Evolutionary conservation across 805 yeast species (phyloP).

Genomic region (Teunomyces aglyptinius): DNA sequence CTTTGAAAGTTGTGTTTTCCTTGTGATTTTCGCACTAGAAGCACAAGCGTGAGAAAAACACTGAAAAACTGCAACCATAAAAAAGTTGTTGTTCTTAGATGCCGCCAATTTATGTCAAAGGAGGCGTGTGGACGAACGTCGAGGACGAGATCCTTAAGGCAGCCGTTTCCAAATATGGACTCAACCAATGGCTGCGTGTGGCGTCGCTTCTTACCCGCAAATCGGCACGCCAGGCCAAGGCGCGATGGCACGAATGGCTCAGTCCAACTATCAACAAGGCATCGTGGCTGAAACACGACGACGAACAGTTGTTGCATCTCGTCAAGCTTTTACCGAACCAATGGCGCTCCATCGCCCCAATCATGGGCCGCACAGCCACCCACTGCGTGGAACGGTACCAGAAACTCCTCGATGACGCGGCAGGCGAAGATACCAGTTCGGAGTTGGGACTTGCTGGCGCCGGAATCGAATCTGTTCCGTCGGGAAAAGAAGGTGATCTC

Average conservation of each 20-base stretch:
- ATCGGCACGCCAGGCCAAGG: conserved; percentile 87
- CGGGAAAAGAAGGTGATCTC: conserved; percentile 54
- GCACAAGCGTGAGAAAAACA: background rate
- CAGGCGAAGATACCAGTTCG: conserved; percentile 24
- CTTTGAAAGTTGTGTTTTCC: background rate
- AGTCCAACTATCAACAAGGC: conserved; percentile 65
- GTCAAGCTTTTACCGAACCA: conserved; percentile 82
- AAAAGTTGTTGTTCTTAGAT: conserved; percentile 10
- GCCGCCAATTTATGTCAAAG: conserved; percentile 72
- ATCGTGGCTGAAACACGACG: conserved; percentile 77
- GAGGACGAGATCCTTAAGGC: conserved; percentile 87
- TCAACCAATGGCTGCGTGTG: conserved; percentile 92
- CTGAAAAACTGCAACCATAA: background rate
- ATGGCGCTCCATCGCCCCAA: conserved; percentile 88
- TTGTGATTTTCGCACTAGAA: background rate
- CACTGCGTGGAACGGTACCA: conserved; percentile 86
- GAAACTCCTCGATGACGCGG: conserved; percentile 55
- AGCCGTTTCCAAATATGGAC: conserved; percentile 89
- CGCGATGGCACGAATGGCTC: conserved; percentile 88
- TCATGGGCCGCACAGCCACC: conserved; percentile 80
- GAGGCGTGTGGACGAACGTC: conserved; percentile 86
- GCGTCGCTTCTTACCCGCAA: conserved; percentile 82
- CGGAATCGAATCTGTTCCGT: conserved; percentile 49
- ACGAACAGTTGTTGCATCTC: conserved; percentile 62
- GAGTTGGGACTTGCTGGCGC: conserved; percentile 47